Evolutionary conservation across 495 filamentous ascomycete genomes (phyloP).

Genomic region (Podospora tetraspora): DNA sequence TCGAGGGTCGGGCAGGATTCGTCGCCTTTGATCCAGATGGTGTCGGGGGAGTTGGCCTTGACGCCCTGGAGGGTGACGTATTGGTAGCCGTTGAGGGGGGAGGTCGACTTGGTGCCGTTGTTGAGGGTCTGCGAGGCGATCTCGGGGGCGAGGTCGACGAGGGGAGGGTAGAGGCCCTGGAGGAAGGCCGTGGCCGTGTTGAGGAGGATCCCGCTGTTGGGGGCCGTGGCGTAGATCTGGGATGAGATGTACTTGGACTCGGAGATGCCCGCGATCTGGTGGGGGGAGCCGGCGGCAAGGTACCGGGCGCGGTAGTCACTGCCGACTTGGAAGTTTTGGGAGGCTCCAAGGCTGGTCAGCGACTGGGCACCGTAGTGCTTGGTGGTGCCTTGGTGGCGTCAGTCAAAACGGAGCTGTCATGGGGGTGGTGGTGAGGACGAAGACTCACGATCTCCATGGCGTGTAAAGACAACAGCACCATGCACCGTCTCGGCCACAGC

Average conservation of each 20-base stretch:
- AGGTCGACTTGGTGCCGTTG: constrained; percentile 16
- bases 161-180: constrained; percentile 23
- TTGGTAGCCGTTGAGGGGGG: constrained; percentile 22
- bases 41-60: constrained; percentile 16
- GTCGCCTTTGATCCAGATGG: constrained; percentile 23
- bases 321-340: constrained; percentile 18
- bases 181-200: constrained; percentile 23
- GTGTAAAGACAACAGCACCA: constrained; percentile 20
- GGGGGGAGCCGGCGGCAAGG: constrained; percentile 12
- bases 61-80: constrained; percentile 23
- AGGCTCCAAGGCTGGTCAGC: constrained; percentile 18
- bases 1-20: constrained; percentile 17
- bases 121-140: constrained; percentile 14
- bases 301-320: constrained; percentile 19
- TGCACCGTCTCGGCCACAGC: constrained; percentile 20
- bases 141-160: constrained; percentile 5
- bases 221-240: constrained; percentile 22
- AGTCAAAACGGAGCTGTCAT: neutral
- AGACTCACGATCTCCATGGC: constrained; percentile 21
- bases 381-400: constrained; percentile 14
- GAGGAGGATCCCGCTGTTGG: constrained; percentile 20
- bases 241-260: constrained; percentile 16
- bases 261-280: constrained; percentile 21
- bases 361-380: constrained; percentile 19
- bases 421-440: neutral